Conservation (phyloP, 495 filamentous ascomycete species). For the Margaritispora aquatica region DNA sequence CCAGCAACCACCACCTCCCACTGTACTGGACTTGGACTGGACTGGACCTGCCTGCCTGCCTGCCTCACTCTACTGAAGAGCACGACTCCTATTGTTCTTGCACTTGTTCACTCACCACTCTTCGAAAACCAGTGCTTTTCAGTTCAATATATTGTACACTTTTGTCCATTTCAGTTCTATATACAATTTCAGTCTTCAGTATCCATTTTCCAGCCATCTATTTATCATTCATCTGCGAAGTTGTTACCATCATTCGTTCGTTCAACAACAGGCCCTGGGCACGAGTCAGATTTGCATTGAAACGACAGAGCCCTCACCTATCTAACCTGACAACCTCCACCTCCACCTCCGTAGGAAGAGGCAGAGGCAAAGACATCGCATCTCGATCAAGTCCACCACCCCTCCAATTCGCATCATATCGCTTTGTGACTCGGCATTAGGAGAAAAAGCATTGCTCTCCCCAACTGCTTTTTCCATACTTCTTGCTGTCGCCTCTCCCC, state of each 20-base stretch:
- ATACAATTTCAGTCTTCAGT: too few relatives aligned
- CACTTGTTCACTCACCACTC: neutral
- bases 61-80: too few relatives aligned
- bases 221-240: too few relatives aligned
- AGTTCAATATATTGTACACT: neutral
- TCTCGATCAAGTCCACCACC: neutral
- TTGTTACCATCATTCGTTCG: too few relatives aligned
- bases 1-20: too few relatives aligned
- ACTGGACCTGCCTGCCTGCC: too few relatives aligned
- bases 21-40: too few relatives aligned
- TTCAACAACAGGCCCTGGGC: neutral
- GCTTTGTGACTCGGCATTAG: neutral
- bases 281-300: neutral
- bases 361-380: neutral
- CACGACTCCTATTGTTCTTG: too few relatives aligned
- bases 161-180: neutral
- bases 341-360: too few relatives aligned
- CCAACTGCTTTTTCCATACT: neutral
- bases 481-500: neutral
- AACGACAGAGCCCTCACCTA: neutral
- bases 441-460: neutral
- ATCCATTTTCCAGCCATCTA: too few relatives aligned
- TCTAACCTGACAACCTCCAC: neutral
- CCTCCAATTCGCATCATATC: neutral
- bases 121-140: neutral